A percentile compares a stretch with the other conserved stretches of the same genome.
Evolutionary conservation across 208 protist genomes (phyloP).

Genomic region (Trichomonas tenax): DNA sequence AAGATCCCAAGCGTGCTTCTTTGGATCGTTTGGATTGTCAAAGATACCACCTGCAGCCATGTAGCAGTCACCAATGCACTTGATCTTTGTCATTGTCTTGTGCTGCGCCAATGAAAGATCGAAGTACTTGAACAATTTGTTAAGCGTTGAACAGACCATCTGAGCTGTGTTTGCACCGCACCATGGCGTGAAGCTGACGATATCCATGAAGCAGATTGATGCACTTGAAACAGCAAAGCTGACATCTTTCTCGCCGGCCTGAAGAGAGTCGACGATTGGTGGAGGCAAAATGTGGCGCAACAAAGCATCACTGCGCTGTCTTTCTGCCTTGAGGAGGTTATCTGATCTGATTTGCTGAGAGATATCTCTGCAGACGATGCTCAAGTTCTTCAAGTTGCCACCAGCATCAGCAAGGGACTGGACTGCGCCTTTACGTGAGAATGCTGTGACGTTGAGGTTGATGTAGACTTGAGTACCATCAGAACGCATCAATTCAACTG

Average conservation of each 20-base stretch:
- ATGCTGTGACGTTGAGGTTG: background rate
- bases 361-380: background rate
- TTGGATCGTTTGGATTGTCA: background rate
- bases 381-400: background rate
- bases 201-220: slow-evolving; percentile 7
- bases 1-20: background rate
- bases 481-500: background rate
- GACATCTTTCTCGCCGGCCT: background rate
- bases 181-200: background rate
- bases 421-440: background rate
- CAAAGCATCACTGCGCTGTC: background rate
- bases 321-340: background rate
- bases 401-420: background rate
- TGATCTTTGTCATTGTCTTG: background rate
- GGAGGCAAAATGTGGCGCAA: background rate
- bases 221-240: background rate
- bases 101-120: background rate
- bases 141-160: background rate
- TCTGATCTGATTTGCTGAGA: background rate
- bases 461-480: background rate
- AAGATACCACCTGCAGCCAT: background rate
- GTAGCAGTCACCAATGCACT: slow-evolving; percentile 17
- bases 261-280: background rate
- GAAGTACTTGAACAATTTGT: background rate
- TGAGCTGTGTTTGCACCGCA: background rate